These are phyloP conservation scores for Suillus plorans DNA, from an alignment of 768 basidiomycete genomes.

Conservation along the genomic window DNA sequence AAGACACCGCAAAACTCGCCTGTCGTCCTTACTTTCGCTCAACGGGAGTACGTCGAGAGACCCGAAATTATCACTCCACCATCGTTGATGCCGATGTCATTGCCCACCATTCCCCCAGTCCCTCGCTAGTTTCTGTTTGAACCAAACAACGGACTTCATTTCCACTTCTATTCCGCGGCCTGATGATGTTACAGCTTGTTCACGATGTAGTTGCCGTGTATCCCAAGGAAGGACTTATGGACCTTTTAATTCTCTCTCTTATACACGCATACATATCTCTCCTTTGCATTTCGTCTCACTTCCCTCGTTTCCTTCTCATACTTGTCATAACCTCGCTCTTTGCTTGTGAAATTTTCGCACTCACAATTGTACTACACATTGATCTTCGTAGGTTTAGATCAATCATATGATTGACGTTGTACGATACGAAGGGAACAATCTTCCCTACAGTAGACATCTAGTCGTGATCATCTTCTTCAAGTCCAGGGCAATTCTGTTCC, in stretches of 20 bases:
- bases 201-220: conserved; percentile 8
- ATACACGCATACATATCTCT: conserved; percentile 1
- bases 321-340: conserved; percentile 10
- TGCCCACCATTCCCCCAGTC: conserved; percentile 60
- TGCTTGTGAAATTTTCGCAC: conserved; percentile 19
- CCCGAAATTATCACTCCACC: conserved; percentile 26
- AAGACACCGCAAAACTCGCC: conserved; percentile 77
- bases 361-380: conserved; percentile 10
- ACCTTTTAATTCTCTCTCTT: conserved; percentile 9
- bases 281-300: conserved; percentile 3
- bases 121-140: conserved; percentile 10
- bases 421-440: neutral
- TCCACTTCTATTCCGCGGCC: neutral
- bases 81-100: conserved; percentile 44
- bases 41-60: conserved; percentile 27
- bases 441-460: conserved; percentile 31
- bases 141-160: neutral
- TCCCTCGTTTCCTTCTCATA: conserved; percentile 13
- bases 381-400: neutral
- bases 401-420: neutral
- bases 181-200: conserved; percentile 5
- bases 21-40: conserved; percentile 62
- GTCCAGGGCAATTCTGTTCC: conserved; percentile 67
- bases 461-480: conserved; percentile 77
- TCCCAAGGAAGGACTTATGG: conserved; percentile 8